Conservation (phyloP, 176 grass and related monocot genomes). For the Thinopyrum elongatum region DNA sequence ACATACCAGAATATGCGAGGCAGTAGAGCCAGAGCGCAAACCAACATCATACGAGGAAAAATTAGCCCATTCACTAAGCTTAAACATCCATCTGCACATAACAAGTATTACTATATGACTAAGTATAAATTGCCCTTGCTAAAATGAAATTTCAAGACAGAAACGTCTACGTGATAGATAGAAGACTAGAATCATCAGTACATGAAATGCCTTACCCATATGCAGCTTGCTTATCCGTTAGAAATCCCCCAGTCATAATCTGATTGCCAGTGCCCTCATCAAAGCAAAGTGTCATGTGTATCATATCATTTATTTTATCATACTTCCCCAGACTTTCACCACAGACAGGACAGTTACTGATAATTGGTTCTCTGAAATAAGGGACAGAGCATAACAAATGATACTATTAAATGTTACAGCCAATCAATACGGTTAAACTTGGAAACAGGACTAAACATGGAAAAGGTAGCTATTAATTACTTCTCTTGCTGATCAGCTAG, state of each 20-base stretch:
- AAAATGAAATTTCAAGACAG: constrained; percentile 23
- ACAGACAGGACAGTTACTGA: constrained; percentile 90
- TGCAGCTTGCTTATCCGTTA: constrained; percentile 93
- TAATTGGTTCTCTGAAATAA: constrained; percentile 90
- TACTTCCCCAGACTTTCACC: constrained; percentile 90
- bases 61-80: constrained; percentile 94
- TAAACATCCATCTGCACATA: constrained; percentile 90
- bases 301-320: constrained; percentile 95
- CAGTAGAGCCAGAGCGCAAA: constrained; percentile 75
- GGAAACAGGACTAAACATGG: constrained; percentile 17
- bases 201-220: constrained; percentile 64
- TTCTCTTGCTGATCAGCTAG: constrained; percentile 83
- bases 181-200: background rate
- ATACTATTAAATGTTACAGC: background rate
- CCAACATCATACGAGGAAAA: constrained; percentile 92
- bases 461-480: constrained; percentile 47
- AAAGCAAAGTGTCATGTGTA: constrained; percentile 98
- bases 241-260: constrained; percentile 93
- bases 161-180: background rate
- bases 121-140: constrained; percentile 6
- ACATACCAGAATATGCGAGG: constrained; percentile 89
- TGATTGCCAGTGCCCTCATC: constrained; percentile 99
- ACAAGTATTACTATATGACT: constrained; percentile 30
- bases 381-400: background rate
- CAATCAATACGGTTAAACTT: constrained; percentile 16